Conservation (phyloP, 345 rosid species). For the Eutrema yunnanense region DNA sequence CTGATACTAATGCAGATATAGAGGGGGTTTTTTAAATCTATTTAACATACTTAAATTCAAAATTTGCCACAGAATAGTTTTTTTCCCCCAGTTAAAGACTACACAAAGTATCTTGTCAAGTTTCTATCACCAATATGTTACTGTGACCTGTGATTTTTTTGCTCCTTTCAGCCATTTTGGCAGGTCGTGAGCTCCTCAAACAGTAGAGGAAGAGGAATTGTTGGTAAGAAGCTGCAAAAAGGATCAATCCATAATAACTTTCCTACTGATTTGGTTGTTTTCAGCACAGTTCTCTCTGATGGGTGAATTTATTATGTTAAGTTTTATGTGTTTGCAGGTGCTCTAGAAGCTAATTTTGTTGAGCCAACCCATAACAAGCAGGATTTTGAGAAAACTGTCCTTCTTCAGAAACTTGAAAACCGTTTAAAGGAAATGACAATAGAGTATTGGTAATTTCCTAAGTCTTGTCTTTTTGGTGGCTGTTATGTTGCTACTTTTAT, state of each 20-base stretch:
- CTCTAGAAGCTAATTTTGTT: constrained; percentile 84
- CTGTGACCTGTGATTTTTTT: background rate
- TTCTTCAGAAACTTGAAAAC: constrained; percentile 87
- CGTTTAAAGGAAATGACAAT: constrained; percentile 90
- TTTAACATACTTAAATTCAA: background rate
- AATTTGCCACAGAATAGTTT: background rate
- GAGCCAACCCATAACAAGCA: constrained; percentile 97
- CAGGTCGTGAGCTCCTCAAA: constrained; percentile 44
- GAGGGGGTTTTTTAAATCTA: background rate
- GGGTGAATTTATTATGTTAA: background rate
- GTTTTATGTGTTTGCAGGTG: constrained; percentile 44
- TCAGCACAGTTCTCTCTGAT: background rate
- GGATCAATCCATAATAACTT: background rate
- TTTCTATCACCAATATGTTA: background rate
- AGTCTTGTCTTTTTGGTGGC: background rate
- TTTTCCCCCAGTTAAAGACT: background rate
- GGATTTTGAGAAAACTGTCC: constrained; percentile 92
- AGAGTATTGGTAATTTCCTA: constrained; percentile 69
- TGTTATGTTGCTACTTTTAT: background rate
- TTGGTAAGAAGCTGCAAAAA: constrained; percentile 57
- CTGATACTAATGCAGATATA: constrained; percentile 3
- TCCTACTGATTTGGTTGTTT: background rate
- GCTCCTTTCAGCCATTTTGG: constrained; percentile 80
- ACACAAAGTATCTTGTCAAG: background rate
- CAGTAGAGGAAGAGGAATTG: constrained; percentile 83